These are phyloP conservation scores for Elsinoe arachidis DNA, from an alignment of 2,329 filamentous ascomycete species.

Conservation along the genomic window DNA sequence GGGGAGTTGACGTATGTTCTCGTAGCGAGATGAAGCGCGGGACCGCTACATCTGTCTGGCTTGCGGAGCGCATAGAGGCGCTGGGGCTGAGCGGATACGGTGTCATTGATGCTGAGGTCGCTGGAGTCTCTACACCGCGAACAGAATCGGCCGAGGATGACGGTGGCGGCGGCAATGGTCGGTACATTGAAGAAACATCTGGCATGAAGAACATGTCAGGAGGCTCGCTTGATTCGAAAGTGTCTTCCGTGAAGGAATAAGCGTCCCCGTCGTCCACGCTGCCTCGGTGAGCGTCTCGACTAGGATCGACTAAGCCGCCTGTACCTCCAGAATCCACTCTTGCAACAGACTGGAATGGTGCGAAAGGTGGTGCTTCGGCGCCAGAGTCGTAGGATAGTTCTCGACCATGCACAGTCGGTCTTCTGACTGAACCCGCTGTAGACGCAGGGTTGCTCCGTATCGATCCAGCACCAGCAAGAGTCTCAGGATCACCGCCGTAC, in stretches of 20 bases:
- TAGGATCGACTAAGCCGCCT: conserved; percentile 76
- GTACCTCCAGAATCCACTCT: conserved; percentile 81
- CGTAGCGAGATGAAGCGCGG: conserved; percentile 74
- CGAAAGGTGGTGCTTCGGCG: conserved; percentile 48
- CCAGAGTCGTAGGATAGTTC: conserved; percentile 35
- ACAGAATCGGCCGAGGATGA: conserved; percentile 41
- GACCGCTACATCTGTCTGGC: conserved; percentile 33
- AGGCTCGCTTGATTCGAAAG: conserved; percentile 47
- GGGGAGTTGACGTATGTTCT: conserved; percentile 71
- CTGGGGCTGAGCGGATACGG: conserved; percentile 14
- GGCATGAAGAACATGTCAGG: conserved; percentile 92
- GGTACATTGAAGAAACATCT: conserved; percentile 38
- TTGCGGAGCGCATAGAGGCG: conserved; percentile 9
- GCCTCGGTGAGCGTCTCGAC: conserved; percentile 53
- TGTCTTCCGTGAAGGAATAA: conserved; percentile 37
- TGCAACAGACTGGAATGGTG: conserved; percentile 50
- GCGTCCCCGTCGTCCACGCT: conserved; percentile 95
- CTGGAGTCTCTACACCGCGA: conserved; percentile 28
- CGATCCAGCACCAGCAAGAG: conserved; percentile 29
- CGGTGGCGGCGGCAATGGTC: conserved; percentile 56
- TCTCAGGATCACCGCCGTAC: conserved; percentile 47
- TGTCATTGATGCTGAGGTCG: conserved; percentile 13
- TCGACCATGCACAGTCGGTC: conserved; percentile 33
- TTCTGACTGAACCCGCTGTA: conserved; percentile 37
- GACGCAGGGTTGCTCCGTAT: conserved; percentile 32